Conservation (phyloP, 495 filamentous ascomycete species). For the Endocarpon pusillum region DNA sequence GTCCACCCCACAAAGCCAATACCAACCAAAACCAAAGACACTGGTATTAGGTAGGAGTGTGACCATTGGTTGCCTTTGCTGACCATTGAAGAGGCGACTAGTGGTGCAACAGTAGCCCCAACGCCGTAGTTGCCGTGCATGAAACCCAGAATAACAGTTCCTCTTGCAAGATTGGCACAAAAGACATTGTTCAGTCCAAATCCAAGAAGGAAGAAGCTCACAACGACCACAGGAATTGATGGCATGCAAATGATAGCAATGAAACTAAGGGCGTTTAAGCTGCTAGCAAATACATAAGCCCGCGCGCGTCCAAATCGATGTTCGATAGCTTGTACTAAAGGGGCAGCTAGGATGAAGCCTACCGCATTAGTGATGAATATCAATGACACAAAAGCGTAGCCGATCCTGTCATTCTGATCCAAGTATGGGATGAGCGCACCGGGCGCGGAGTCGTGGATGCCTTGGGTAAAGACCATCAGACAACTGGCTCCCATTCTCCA, state of each 20-base stretch:
- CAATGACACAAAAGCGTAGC: slow-evolving; percentile 56
- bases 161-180: slow-evolving; percentile 47
- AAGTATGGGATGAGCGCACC: slow-evolving; percentile 65
- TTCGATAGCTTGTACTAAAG: slow-evolving; percentile 38
- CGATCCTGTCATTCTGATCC: slow-evolving; percentile 51
- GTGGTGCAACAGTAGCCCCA: slow-evolving; percentile 50
- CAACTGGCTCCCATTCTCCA: slow-evolving; percentile 18
- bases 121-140: slow-evolving; percentile 58
- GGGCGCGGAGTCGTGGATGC: slow-evolving; percentile 45
- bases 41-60: slow-evolving; percentile 14
- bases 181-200: slow-evolving; percentile 62
- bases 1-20: slow-evolving; percentile 33
- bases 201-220: slow-evolving; percentile 49
- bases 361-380: slow-evolving; percentile 66
- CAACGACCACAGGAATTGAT: slow-evolving; percentile 49
- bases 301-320: slow-evolving; percentile 42
- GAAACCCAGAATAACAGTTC: slow-evolving; percentile 42
- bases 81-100: slow-evolving; percentile 48
- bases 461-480: slow-evolving; percentile 34
- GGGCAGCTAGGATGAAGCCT: slow-evolving; percentile 59
- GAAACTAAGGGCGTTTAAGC: slow-evolving; percentile 30
- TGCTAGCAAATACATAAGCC: slow-evolving; percentile 37
- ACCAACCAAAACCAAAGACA: slow-evolving; percentile 28
- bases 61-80: slow-evolving; percentile 21
- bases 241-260: slow-evolving; percentile 45